Evolutionary conservation across 2,329 filamentous ascomycete genomes (phyloP).

Genomic region (Colletotrichum sp.): DNA sequence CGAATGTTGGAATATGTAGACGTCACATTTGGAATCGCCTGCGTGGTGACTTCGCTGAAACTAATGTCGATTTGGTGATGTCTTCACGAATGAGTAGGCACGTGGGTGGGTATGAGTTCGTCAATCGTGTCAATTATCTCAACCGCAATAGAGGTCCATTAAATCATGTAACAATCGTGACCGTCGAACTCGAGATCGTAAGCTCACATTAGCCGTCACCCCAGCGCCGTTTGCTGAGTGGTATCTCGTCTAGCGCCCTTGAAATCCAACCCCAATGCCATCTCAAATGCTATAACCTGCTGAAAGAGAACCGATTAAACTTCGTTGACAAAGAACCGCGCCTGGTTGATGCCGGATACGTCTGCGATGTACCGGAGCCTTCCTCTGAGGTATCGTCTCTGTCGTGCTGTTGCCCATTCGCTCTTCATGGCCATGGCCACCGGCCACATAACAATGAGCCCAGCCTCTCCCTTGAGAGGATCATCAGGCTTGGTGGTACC

Average conservation of each 20-base stretch:
- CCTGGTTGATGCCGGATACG: slow-evolving; percentile 24
- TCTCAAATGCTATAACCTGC: neutral
- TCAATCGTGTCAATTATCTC: neutral
- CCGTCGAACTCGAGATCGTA: neutral
- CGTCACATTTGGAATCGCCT: neutral
- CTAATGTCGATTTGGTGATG: accelerated
- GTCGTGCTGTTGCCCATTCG: slow-evolving; percentile 22
- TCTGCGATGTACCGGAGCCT: slow-evolving; percentile 25
- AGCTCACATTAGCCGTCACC: slow-evolving; percentile 5
- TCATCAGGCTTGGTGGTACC: slow-evolving; percentile 14
- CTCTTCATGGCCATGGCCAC: slow-evolving; percentile 22
- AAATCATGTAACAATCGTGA: neutral
- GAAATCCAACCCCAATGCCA: neutral
- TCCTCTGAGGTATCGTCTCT: slow-evolving; percentile 21
- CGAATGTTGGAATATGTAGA: neutral
- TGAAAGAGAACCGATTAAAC: neutral
- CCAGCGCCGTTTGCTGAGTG: neutral
- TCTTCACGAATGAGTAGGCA: neutral
- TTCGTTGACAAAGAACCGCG: slow-evolving; percentile 23
- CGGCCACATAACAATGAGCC: slow-evolving; percentile 25
- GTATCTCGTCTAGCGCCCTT: neutral
- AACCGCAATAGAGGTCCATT: neutral
- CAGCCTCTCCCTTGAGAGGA: slow-evolving; percentile 22
- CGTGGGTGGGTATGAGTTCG: neutral
- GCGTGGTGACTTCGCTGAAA: neutral